A percentile compares a stretch with the other conserved stretches of the same genome.
phyloP scores from a whole-genome alignment of 192 early-diverging fungal genomes.

The Endogone sp. region DNA sequence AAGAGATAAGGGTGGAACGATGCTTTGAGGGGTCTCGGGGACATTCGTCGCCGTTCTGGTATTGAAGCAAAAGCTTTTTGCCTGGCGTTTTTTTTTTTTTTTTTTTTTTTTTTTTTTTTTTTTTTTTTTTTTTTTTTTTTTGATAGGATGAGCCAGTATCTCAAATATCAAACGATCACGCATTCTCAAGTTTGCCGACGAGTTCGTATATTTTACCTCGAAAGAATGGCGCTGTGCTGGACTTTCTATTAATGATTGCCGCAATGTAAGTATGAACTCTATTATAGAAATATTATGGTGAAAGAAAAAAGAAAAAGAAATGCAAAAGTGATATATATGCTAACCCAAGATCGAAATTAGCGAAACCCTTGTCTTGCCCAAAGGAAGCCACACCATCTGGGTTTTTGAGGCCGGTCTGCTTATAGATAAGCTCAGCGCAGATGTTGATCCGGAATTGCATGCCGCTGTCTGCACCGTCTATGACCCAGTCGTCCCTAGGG shows the following conservation, averaged over 20 bases:
- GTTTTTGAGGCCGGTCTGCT: slow-evolving; percentile 4
- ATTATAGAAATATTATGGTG: too few species aligned
- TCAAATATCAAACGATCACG: too few species aligned
- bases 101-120: too few species aligned
- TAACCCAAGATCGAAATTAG: slow-evolving; percentile 23
- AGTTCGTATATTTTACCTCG: slow-evolving; percentile 9
- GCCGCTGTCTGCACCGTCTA: slow-evolving; percentile 13
- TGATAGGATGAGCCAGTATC: too few species aligned
- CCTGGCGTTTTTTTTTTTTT: too few species aligned
- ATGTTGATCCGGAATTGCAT: slow-evolving; percentile 33
- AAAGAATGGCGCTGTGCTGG: slow-evolving; percentile 15
- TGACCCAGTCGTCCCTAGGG: slow-evolving; percentile 12
- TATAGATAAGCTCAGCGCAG: slow-evolving; percentile 20
- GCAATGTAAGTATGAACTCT: too few species aligned
- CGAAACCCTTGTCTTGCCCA: slow-evolving; percentile 17
- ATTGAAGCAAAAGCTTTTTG: slow-evolving; percentile 34
- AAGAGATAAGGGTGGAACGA: slow-evolving; percentile 30
- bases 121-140: too few species aligned
- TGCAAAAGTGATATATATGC: neutral
- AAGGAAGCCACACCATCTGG: slow-evolving; percentile 10
- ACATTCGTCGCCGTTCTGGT: slow-evolving; percentile 34
- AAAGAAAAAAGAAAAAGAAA: neutral
- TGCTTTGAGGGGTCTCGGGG: slow-evolving; percentile 17
- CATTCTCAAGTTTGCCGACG: too few species aligned
- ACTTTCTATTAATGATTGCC: slow-evolving; percentile 1